Evolutionary conservation across 2,329 filamentous ascomycete genomes (phyloP).

Genomic region (Rutstroemia sp.): DNA sequence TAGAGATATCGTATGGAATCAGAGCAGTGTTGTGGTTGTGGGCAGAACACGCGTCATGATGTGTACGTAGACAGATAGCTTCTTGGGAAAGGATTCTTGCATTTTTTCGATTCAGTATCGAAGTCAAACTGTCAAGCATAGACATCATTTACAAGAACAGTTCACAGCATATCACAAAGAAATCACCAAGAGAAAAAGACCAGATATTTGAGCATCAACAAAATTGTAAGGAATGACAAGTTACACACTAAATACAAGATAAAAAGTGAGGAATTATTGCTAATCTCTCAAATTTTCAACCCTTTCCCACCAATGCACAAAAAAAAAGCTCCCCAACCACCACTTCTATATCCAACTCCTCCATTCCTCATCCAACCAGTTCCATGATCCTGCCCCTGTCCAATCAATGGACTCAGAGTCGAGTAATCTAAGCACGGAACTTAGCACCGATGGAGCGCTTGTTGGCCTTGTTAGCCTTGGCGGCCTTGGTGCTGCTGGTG

Average conservation of each 20-base stretch:
- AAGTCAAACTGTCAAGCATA: too few species aligned
- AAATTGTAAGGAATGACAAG: neutral
- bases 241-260: neutral
- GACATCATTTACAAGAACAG: too few species aligned
- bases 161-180: too few species aligned
- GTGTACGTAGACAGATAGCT: too few species aligned
- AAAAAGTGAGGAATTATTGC: neutral
- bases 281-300: neutral
- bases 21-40: too few species aligned
- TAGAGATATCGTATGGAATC: too few species aligned
- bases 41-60: too few species aligned
- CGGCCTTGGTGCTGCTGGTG: too few species aligned
- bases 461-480: neutral
- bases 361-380: neutral
- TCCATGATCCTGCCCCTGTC: neutral
- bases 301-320: neutral
- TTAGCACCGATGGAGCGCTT: slow-evolving; percentile 9
- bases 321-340: neutral
- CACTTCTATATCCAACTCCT: neutral
- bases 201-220: neutral
- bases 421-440: slow-evolving; percentile 10
- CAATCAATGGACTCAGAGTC: neutral
- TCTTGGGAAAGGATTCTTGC: too few species aligned
- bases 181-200: neutral
- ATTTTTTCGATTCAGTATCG: too few species aligned